Conservation (phyloP, 768 basidiomycete species). For the Auricularia cornea region DNA sequence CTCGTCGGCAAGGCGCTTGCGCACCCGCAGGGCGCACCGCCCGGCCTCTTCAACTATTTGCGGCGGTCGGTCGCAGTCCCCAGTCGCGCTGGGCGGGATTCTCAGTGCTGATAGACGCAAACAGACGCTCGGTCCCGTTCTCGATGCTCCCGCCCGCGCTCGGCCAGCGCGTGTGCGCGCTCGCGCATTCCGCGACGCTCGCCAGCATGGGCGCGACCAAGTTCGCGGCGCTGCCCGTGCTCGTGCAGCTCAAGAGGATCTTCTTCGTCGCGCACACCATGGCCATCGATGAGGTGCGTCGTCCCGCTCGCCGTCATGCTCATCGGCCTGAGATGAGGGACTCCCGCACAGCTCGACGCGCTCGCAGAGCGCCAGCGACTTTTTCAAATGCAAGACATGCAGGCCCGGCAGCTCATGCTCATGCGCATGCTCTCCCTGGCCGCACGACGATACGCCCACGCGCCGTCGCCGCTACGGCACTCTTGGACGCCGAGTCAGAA, state of each 20-base stretch:
- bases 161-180: neutral
- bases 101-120: too few relatives aligned
- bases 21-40: neutral
- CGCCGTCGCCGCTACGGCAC: neutral
- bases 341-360: neutral
- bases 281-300: neutral
- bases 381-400: neutral
- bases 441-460: neutral
- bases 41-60: neutral
- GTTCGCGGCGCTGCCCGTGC: neutral
- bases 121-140: neutral
- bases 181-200: neutral
- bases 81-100: too few relatives aligned
- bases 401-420: neutral
- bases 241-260: neutral
- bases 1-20: neutral
- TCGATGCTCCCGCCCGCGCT: neutral
- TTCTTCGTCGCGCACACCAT: neutral
- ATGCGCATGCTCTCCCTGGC: neutral
- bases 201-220: neutral
- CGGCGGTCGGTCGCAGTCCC: neutral
- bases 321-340: neutral
- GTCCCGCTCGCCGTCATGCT: neutral
- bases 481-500: neutral
- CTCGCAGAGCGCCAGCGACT: neutral